Evolutionary conservation across 805 yeast genomes (phyloP), one percentile per base, ranked within the genome.

Genomic region (Starmerella floricola): DNA sequence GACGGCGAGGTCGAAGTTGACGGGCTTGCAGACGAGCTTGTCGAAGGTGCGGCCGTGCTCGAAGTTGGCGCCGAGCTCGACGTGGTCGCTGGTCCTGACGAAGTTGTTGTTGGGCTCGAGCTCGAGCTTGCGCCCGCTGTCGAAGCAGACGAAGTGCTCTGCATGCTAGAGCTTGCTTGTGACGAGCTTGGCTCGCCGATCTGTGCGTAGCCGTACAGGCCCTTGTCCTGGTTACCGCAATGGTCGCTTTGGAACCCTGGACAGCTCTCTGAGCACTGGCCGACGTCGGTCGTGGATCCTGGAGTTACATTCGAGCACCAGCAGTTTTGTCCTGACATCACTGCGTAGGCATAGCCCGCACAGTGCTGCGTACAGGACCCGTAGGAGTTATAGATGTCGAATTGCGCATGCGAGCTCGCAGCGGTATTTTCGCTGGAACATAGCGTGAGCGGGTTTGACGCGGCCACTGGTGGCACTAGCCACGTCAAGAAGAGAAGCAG

Each of bases 251-350:
- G 64, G 45, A 54, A 70, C 0, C 74, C 74, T 0, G 73, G 72
- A 51, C 74, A 70, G 15, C 46, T 36, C 11, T 55, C 62, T 28
- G 56, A 46, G 47, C 74, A 69, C 8, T 52, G 36, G 12, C 52
- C 35, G 10, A 62, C 31, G 23, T 53, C 47, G 0, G 62, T 63
- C 0, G 76, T 64, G 15, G 55, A 49, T 1, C 54, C 62, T 0
- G 84, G 83, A 17, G 67, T 57, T 8, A 53, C 47, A 52, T 76
- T 67, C 5, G 81, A 67, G 55, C 85, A 78, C 78, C 79, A 78
- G 56, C 85, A 78, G 35, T 61, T 30, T 30, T 60, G 47, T n/a
- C 63, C 66, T 49, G 64, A 74, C 29, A 77, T 58, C 31, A 78
- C 67, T 15, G 75, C 84, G 44, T 66, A 73, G 8, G 73, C 65